These are phyloP conservation scores for Eucalyptus leucophloia DNA, from an alignment of 345 rosid species.

Conservation along the genomic window DNA sequence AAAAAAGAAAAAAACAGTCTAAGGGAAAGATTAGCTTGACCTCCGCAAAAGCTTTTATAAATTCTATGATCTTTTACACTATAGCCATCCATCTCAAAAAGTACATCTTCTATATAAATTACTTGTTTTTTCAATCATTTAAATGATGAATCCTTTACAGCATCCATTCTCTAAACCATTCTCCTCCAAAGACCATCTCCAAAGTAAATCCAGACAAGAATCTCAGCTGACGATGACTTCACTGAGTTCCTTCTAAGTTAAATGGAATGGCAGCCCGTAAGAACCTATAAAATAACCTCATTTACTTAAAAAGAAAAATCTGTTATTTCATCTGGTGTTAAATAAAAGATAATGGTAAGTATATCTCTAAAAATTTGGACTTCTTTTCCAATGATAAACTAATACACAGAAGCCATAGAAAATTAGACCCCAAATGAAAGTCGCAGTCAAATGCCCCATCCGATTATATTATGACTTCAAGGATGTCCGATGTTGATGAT, in stretches of 20 bases:
- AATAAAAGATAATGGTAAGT: not conserved
- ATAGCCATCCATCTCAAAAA: not conserved
- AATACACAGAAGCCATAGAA: not conserved
- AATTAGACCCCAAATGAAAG: not conserved
- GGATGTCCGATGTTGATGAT: not conserved
- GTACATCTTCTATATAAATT: not conserved
- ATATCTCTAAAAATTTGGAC: not conserved
- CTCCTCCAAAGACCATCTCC: not conserved
- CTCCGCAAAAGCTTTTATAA: not conserved
- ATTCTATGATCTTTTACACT: not conserved
- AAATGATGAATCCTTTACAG: not conserved
- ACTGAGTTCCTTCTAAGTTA: not conserved
- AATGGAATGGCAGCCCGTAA: not conserved
- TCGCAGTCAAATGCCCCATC: not conserved
- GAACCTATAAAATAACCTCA: not conserved
- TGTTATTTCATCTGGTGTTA: not conserved
- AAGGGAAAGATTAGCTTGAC: not conserved
- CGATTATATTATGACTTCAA: not conserved
- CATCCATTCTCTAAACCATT: not conserved
- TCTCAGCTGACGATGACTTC: not conserved
- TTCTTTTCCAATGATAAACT: not conserved
- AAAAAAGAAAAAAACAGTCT: not conserved
- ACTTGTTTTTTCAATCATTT: not conserved
- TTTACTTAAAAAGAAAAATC: not conserved
- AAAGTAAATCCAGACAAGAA: not conserved